These are phyloP conservation scores for Colletotrichum trifolii DNA, from an alignment of 2,329 filamentous ascomycete genomes.

Conservation along the genomic window DNA sequence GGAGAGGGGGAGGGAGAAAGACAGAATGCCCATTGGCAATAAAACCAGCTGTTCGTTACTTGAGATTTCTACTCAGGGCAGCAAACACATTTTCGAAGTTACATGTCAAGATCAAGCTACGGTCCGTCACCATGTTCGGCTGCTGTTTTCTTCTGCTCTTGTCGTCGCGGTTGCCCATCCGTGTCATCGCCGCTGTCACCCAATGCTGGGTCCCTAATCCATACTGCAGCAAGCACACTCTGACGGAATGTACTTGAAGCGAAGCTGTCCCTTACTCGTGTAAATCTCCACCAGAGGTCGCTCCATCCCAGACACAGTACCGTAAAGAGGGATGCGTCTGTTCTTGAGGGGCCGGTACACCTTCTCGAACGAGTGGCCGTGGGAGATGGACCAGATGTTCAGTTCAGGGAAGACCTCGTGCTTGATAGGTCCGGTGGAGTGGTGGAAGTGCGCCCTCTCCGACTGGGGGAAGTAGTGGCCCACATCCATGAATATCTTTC, in stretches of 20 bases:
- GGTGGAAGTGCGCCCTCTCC: background rate
- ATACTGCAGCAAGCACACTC: background rate
- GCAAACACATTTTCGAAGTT: too few species aligned
- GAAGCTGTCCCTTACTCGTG: background rate
- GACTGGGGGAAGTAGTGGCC: background rate
- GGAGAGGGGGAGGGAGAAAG: too few species aligned
- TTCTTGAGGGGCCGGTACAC: background rate
- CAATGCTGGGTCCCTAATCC: too few species aligned
- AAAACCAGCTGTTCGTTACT: too few species aligned
- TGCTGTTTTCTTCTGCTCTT: too few species aligned
- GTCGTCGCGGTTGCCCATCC: too few species aligned
- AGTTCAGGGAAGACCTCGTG: slow-evolving; percentile 2
- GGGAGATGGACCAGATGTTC: background rate
- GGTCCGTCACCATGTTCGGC: too few species aligned
- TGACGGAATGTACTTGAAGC: background rate
- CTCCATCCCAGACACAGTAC: background rate
- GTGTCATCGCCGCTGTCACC: too few species aligned
- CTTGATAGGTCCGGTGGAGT: background rate
- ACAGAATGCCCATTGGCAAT: too few species aligned
- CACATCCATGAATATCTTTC: background rate
- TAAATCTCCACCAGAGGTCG: background rate
- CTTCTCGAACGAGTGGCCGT: background rate
- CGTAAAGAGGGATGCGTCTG: slow-evolving; percentile 7
- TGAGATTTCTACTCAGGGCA: too few species aligned
- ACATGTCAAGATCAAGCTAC: too few species aligned